Evolutionary conservation across 495 filamentous ascomycete genomes (phyloP), one percentile per base, ranked within the genome.

Genomic region (Venustampulla echinocandica): DNA sequence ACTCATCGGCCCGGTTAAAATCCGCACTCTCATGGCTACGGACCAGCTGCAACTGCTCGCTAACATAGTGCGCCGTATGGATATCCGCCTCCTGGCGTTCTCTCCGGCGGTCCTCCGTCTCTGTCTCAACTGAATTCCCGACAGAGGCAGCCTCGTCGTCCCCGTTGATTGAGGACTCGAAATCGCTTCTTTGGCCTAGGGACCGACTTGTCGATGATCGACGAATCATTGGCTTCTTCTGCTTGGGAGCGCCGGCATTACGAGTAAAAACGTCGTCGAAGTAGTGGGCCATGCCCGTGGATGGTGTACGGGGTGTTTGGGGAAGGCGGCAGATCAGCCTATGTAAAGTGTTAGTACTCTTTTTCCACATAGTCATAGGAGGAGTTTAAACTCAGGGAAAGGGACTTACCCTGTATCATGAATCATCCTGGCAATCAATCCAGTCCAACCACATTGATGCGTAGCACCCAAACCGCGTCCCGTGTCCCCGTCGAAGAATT

Each of bases 391-490:
- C 49, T 10, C n/a, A 19, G 21, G 18, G 34, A 27, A 42, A 37
- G 84, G 21, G 4, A 52, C 46, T 41, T 55, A 59, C 85, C 87
- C 90, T 49, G 90, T 94, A 54, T 97, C 90, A 50, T 97, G 90
- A 42, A 97, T 96, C 77, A 97, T 80, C 59, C 93, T 90, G 7
- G 90, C 90, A 56, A 97, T 86, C 38, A 97, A 59, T 0, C 90
- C 92, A n/a, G 90, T 95, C 92, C 92, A 97, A 4, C 90, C 90
- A 50, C 87, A 94, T 61, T 97, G 90, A 64, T 97, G 92, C 37
- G 85, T 92, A 18, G 90, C 87, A 43, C 90, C 90, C 6, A 96
- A 70, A 4, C 92, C 90, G 42, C 87, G 80, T 13, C 92, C 90
- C 20, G 70, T 81, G 59, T 97, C 92, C 21, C 86, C 90, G 55